phyloP scores from a whole-genome alignment of 441 rosid species.

The Brassica hybrid region DNA sequence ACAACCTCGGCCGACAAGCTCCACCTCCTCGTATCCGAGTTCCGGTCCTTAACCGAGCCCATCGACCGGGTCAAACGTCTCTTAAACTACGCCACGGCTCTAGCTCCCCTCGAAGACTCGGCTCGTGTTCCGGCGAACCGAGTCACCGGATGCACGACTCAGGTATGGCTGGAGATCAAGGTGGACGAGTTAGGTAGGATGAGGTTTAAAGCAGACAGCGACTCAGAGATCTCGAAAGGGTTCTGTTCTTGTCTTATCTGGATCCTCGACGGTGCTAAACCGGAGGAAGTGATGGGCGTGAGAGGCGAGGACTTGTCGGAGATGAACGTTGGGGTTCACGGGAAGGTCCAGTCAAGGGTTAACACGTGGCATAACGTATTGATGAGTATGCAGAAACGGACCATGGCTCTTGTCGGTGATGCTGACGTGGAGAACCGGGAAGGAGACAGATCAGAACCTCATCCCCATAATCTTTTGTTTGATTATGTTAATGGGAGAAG shows the following conservation, averaged over 20 bases:
- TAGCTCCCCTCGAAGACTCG: slow-evolving; percentile 67
- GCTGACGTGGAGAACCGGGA: slow-evolving; percentile 27
- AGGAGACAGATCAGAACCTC: background rate
- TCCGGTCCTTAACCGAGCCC: slow-evolving; percentile 70
- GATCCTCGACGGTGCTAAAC: slow-evolving; percentile 77
- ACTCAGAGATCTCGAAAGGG: slow-evolving; percentile 87
- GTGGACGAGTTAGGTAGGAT: slow-evolving; percentile 60
- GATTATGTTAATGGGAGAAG: slow-evolving; percentile 20
- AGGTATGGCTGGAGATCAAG: slow-evolving; percentile 77
- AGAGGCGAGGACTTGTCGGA: slow-evolving; percentile 65
- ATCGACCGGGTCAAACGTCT: slow-evolving; percentile 86
- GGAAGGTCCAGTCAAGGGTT: slow-evolving; percentile 66
- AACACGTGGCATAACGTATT: slow-evolving; percentile 91
- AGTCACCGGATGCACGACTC: slow-evolving; percentile 83
- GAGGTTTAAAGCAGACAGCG: slow-evolving; percentile 81
- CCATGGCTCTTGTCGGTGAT: slow-evolving; percentile 47
- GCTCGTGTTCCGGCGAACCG: slow-evolving; percentile 63
- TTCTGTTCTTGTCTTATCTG: slow-evolving; percentile 76
- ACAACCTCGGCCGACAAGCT: slow-evolving; percentile 48
- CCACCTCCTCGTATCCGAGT: slow-evolving; percentile 66
- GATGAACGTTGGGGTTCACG: slow-evolving; percentile 67
- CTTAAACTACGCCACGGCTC: slow-evolving; percentile 63
- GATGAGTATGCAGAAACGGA: slow-evolving; percentile 66
- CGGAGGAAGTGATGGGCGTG: slow-evolving; percentile 73
- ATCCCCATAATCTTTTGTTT: slow-evolving; percentile 9